Evolutionary conservation across 2,329 filamentous ascomycete species (phyloP).

Genomic region (Fusarium concolor): DNA sequence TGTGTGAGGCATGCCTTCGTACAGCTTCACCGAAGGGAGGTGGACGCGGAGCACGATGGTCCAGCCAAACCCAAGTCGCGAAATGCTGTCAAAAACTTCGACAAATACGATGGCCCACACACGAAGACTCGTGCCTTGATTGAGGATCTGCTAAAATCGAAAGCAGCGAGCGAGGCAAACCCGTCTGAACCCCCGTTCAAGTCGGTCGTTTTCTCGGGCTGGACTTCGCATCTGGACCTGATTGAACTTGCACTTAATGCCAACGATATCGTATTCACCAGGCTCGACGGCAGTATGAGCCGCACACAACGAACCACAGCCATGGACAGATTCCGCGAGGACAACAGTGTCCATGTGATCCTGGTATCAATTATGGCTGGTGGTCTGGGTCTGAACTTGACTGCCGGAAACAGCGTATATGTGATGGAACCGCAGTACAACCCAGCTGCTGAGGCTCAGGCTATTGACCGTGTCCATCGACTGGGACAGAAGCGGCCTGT

Average conservation of each 20-base stretch:
- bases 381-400: slow-evolving; percentile 91
- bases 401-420: slow-evolving; percentile 85
- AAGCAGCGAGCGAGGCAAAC: slow-evolving; percentile 69
- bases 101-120: slow-evolving; percentile 84
- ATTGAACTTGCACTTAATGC: slow-evolving; percentile 84
- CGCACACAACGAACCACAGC: slow-evolving; percentile 78
- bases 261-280: slow-evolving; percentile 74
- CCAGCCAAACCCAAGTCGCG: slow-evolving; percentile 54
- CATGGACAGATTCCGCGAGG: slow-evolving; percentile 81
- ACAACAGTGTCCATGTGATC: slow-evolving; percentile 79
- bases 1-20: slow-evolving; percentile 74
- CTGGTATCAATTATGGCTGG: slow-evolving; percentile 93
- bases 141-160: slow-evolving; percentile 75
- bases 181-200: slow-evolving; percentile 82
- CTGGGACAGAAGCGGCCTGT: slow-evolving; percentile 92
- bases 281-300: slow-evolving; percentile 92
- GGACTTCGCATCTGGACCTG: slow-evolving; percentile 93
- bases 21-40: slow-evolving; percentile 73
- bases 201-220: slow-evolving; percentile 94
- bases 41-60: slow-evolving; percentile 67
- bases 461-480: slow-evolving; percentile 91
- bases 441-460: slow-evolving; percentile 92
- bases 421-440: slow-evolving; percentile 99
- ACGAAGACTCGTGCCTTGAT: slow-evolving; percentile 91
- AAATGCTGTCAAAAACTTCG: slow-evolving; percentile 65